A percentile compares a stretch with the other conserved stretches of the same genome.
These are phyloP conservation scores for Epichloe aotearoae DNA, from an alignment of 2,329 filamentous ascomycete genomes.

Conservation along the genomic window DNA sequence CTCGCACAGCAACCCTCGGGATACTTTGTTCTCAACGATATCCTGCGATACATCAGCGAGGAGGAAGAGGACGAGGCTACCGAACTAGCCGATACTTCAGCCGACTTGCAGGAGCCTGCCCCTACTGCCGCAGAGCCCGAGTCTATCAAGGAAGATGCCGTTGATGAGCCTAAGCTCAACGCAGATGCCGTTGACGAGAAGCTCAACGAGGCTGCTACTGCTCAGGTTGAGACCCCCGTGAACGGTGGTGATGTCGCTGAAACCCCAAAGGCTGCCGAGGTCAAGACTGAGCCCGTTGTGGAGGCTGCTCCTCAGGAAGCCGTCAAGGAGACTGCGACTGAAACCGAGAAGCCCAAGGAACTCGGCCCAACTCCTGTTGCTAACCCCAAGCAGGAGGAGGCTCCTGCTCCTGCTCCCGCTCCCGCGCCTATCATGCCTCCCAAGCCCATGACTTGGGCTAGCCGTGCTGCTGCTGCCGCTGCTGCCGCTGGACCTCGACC, in stretches of 20 bases:
- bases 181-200: slow-evolving; percentile 23
- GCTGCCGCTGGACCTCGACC: slow-evolving; percentile 41
- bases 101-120: slow-evolving; percentile 14
- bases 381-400: slow-evolving; percentile 32
- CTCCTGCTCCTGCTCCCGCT: slow-evolving; percentile 22
- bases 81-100: slow-evolving; percentile 20
- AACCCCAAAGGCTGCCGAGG: slow-evolving; percentile 23
- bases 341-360: slow-evolving; percentile 54
- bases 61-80: slow-evolving; percentile 57
- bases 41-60: slow-evolving; percentile 85
- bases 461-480: slow-evolving; percentile 47
- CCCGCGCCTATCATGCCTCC: slow-evolving; percentile 30
- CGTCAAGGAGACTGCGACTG: slow-evolving; percentile 41
- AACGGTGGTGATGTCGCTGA: slow-evolving; percentile 13
- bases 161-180: slow-evolving; percentile 21
- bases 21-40: slow-evolving; percentile 97
- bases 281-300: slow-evolving; percentile 10
- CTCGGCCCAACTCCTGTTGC: slow-evolving; percentile 40
- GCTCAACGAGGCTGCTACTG: slow-evolving; percentile 19
- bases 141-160: slow-evolving; percentile 36
- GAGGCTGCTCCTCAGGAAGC: slow-evolving; percentile 32
- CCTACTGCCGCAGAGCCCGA: slow-evolving; percentile 19
- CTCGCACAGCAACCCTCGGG: slow-evolving; percentile 91
- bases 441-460: slow-evolving; percentile 66
- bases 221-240: background rate